phyloP scores from a whole-genome alignment of 1,284 basidiomycete species.

The Sparassis latifolia region DNA sequence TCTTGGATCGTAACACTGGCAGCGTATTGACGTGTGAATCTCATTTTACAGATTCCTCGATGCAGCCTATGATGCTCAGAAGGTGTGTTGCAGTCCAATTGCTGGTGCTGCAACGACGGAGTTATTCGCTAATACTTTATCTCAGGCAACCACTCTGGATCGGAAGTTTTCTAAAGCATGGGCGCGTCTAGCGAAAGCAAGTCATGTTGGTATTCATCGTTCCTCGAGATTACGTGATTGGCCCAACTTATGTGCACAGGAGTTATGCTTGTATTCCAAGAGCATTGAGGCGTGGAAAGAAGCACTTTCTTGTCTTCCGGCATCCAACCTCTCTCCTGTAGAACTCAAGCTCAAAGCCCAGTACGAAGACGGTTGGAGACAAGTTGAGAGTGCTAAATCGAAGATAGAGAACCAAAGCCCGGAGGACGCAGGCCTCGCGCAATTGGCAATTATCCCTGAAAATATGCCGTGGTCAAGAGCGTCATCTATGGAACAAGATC shows the following conservation, averaged over 20 bases:
- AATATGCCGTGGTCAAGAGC: slow-evolving; percentile 19
- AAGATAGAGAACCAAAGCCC: slow-evolving; percentile 1
- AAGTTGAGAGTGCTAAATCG: slow-evolving; percentile 3
- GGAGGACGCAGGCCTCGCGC: background rate
- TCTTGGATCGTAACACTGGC: background rate
- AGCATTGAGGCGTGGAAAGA: slow-evolving; percentile 18
- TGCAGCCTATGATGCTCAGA: slow-evolving; percentile 15
- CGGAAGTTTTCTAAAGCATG: slow-evolving; percentile 30
- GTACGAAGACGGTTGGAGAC: slow-evolving; percentile 18
- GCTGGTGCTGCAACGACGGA: background rate
- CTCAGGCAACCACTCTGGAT: slow-evolving; percentile 28
- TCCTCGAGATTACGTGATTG: background rate
- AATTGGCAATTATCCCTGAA: background rate
- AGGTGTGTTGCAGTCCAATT: slow-evolving; percentile 6
- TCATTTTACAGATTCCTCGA: slow-evolving; percentile 13
- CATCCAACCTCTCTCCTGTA: slow-evolving; percentile 11
- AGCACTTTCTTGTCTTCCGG: slow-evolving; percentile 19
- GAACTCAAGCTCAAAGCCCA: slow-evolving; percentile 22
- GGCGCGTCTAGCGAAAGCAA: slow-evolving; percentile 25
- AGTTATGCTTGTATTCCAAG: slow-evolving; percentile 8
- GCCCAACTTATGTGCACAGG: slow-evolving; percentile 4
- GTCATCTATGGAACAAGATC: slow-evolving; percentile 8
- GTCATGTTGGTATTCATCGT: slow-evolving; percentile 20
- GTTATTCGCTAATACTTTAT: background rate
- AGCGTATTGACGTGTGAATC: background rate